Evolutionary conservation across 805 yeast species (phyloP).

Genomic region (Wickerhamiella brachini): DNA sequence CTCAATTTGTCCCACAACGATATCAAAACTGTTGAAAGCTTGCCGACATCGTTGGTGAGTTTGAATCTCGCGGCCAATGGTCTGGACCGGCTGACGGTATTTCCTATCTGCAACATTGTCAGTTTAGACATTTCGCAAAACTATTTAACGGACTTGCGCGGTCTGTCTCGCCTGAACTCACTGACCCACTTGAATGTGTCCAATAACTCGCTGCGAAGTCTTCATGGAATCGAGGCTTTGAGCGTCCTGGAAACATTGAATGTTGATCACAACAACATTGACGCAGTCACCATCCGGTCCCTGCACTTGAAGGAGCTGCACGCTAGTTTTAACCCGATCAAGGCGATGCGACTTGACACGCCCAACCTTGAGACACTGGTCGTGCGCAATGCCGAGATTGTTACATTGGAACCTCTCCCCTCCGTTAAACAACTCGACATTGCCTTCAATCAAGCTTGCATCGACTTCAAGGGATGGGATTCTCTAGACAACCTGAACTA

Average conservation of each 20-base stretch:
- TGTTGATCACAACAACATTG: slow-evolving; percentile 12
- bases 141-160: slow-evolving; percentile 11
- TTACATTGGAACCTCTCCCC: slow-evolving; percentile 12
- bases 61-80: slow-evolving; percentile 12
- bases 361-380: slow-evolving; percentile 15
- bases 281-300: slow-evolving; percentile 7
- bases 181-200: slow-evolving; percentile 15
- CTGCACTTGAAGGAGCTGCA: slow-evolving; percentile 13
- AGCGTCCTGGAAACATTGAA: slow-evolving; percentile 14
- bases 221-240: slow-evolving; percentile 12
- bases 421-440: slow-evolving; percentile 10
- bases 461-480: slow-evolving; percentile 14
- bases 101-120: slow-evolving; percentile 14
- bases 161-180: slow-evolving; percentile 13
- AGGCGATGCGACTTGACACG: slow-evolving; percentile 9
- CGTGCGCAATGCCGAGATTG: slow-evolving; percentile 10
- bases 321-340: slow-evolving; percentile 13
- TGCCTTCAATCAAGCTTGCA: slow-evolving; percentile 11
- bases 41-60: slow-evolving; percentile 12
- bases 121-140: slow-evolving; percentile 13
- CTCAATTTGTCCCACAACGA: slow-evolving; percentile 10
- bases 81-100: slow-evolving; percentile 10
- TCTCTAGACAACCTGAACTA: slow-evolving; percentile 13
- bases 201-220: slow-evolving; percentile 9
- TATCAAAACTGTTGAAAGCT: slow-evolving; percentile 14